Evolutionary conservation across 2,329 filamentous ascomycete species (phyloP), one percentile per base, ranked within the genome.

Genomic region (Aspergillus felis): DNA sequence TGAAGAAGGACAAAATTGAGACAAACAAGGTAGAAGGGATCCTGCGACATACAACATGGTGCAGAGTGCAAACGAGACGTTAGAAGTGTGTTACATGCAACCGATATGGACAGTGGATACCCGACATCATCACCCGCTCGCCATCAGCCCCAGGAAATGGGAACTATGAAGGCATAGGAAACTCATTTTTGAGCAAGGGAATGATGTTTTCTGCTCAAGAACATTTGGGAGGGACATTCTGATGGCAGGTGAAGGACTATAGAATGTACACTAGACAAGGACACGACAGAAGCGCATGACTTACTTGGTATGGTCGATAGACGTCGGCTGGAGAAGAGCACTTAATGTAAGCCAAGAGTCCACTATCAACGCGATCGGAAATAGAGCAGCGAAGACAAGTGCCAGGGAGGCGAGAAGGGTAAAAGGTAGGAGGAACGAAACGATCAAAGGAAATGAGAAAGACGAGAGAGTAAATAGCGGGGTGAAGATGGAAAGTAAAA

Each of bases 221-320:
- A 46, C n/a, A 12, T 20, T 20, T 24, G 10, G 7, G 22, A 24
- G 22, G 3, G 22, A 24, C 42, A 12, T 2, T 20, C 4, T 46
- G 42, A 46, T 24, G 22, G 20, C 42, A 52, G 35, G 32, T 7
- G 32, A 17, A 17, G 14, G 17, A 17, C 32, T 38, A 2, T 38
- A 38, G 6, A 38, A 38, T 38, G 32, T 17, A 7, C 32, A 7
- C 14, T 38, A 38, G 32, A 38, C 14, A 17, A 7, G 12, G 14
- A 38, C 32, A 38, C 32, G 14, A 17, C 14, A 38, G 14, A 12
- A 50, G 50, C 27, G 10, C 22, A 20, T 48, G 48, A 77, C 76
- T 76, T 74, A 79, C 76, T 75, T 77, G 73, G 63, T 71, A 69
- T 62, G 76, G 76, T 61, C 76, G 76, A 71, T 79, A 79, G 55